Evolutionary conservation across 208 protist genomes (phyloP).

Genomic region (Trichomonas tenax): DNA sequence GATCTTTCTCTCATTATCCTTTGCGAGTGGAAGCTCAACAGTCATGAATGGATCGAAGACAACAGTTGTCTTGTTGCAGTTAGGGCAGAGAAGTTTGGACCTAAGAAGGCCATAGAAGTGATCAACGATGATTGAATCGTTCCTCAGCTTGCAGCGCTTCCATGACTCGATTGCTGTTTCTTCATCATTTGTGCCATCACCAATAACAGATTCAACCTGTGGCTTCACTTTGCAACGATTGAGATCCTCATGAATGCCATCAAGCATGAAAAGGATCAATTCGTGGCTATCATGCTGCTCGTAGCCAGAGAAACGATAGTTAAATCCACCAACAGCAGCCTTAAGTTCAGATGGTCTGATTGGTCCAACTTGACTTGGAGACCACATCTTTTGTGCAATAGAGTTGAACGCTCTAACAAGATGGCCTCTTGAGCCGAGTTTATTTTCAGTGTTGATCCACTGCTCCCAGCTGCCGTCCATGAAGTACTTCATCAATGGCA

Average conservation of each 20-base stretch:
- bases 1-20: neutral
- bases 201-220: neutral
- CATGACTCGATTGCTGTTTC: constrained; percentile 31
- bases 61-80: constrained; percentile 31
- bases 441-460: neutral
- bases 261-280: constrained; percentile 57
- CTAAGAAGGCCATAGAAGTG: constrained; percentile 34
- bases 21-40: constrained; percentile 31
- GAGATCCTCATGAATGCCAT: constrained; percentile 65
- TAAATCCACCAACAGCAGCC: neutral
- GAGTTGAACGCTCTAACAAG: neutral
- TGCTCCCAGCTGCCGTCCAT: neutral
- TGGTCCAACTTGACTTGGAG: neutral
- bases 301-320: neutral
- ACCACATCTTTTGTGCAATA: neutral
- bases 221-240: constrained; percentile 45
- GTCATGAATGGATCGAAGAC: constrained; percentile 44
- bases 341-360: neutral
- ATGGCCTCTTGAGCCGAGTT: neutral
- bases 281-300: constrained; percentile 39
- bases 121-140: constrained; percentile 40
- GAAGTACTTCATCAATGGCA: constrained; percentile 44
- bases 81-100: constrained; percentile 33
- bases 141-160: constrained; percentile 24
- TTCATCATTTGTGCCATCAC: constrained; percentile 24